Evolutionary conservation across 1,139 yeast genomes (phyloP), one percentile per base, ranked within the genome.

Genomic region (Diutina pseudorugosa): DNA sequence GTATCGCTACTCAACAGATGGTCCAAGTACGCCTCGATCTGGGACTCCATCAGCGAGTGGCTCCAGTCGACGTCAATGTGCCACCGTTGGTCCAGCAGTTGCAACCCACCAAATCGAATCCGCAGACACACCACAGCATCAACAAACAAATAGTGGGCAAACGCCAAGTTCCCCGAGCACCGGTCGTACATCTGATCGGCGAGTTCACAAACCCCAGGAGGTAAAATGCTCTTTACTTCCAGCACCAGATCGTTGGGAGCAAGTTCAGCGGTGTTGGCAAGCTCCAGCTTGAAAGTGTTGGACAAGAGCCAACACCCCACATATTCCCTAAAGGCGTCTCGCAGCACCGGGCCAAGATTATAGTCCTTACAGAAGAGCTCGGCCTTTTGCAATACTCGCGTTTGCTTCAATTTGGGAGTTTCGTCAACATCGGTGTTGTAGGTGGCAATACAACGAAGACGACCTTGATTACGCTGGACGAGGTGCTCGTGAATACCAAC

Each of bases 1-100:
- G 65, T 62, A 16, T 61, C 63, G 0, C 56, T 53, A 9, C 60
- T 55, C 8, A 65, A 51, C 6, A 61, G 56, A 2, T 55, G 44
- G 3, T 54, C 50, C 20, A 65, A 51, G 47, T 55, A 62, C 16
- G 53, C 41, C 7, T 52, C 45, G 3, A 62, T 45, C 9, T 62
- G 55, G 14, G 57, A 19, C 11, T 36, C 44, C 18, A 41, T 23
- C 40, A 47, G 27, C n/a, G 27, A n/a, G 14, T 14, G n/a, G 36
- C 9, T 27, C 49, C 49, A 45, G 19, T 45, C 40, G 30, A 45
- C 14, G 19, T 45, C 49, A 21, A 27, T 7, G 8, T 27, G 23
- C 49, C 49, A 45, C 14, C 40, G 30, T 21, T 21, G 19, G 2
- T 25, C 40, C 19, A 25, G 47, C 14, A 12, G 12, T 9, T 14